Evolutionary conservation across 306 rosid genomes (phyloP), one percentile per base, ranked within the genome.

Genomic region (Calophaca sinica): DNA sequence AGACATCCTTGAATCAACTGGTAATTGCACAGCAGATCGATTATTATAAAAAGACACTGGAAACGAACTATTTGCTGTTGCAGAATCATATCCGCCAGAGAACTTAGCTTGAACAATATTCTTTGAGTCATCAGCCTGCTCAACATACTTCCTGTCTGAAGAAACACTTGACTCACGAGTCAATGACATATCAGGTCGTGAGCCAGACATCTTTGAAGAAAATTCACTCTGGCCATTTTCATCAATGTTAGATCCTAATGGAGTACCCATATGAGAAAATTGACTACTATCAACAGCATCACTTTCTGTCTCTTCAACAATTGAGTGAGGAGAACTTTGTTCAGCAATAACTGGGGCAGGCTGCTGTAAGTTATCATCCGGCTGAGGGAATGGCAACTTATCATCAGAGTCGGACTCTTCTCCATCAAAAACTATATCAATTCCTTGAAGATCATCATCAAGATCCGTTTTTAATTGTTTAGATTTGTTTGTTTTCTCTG

Each of bases 321-420:
- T 87, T 41, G 99, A 94, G 76, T 82, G 99, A 70, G 99, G 96
- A 73, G 99, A 94, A 78, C 85, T 86, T 86, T 92, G 99, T 63
- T 87, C 97, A 68, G 78, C 79, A 51, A 89, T 81, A 50, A 88
- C 85, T 7, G 96, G 86, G 71, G 87, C 89, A 71, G 87, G 87
- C 88, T 88, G 98, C 82, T 82, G 97, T 69, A 94, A 80, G 74
- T 78, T 88, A 75, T 89, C 96, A 82, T 94, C 99, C 7, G 86
- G 96, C 77, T 94, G 99, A 67, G 91, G 99, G 80, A 94, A 94
- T 63, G 89, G 93, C 83, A 94, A 80, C 78, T 90, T 90, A 82
- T 92, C 98, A 85, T 94, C 99, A 59, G 96, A 54, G 64, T 94
- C 98, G 4, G 96, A 90, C 75, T 90, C 99, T 86, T 94, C 99